Evolutionary conservation across 2,329 filamentous ascomycete species (phyloP), one percentile per base, ranked within the genome.

Genomic region (Drechmeria coniospora): DNA sequence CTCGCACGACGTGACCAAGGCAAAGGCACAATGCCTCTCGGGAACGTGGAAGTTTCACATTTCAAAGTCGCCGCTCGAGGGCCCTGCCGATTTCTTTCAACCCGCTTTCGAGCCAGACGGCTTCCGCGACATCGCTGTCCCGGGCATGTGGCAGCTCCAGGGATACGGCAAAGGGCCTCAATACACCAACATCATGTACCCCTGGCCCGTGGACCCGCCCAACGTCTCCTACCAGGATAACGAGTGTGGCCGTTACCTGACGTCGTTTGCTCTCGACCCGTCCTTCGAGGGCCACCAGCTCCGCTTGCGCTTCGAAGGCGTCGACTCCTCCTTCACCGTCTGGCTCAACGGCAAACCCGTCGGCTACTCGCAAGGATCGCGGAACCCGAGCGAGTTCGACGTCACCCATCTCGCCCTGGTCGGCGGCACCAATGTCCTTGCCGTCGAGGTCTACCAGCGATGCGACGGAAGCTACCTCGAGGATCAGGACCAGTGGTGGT

Each of bases 351-450:
- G 74, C 0, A 50, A 56, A 8, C 56, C 74, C 25, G 63, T 81
- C 6, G 79, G 79, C 2, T 83, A 83, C 42, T 72, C 70, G 1
- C 77, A 83, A 43, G 79, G 78, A 1, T 71, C 72, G 4, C 61
- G 79, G 13, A 82, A 83, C 34, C 71, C 79, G 0, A 68, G 68
- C 16, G 79, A 83, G 36, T 84, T 82, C 36, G 78, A 83, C 36
- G 59, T 84, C 5, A 73, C 74, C 0, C 37, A 53, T 0, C 50
- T 59, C 18, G 51, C 80, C 2, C 45, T 51, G 1, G 22, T 49
- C 3, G 43, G 50, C 2, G 46, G 48, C 1, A 50, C 58, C 25
- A 81, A 79, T 35, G 56, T 54, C 2, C 46, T 83, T 3, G 65
- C 65, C 3, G 74, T 82, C 0, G 63, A 71, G 27, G 77, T 82